Percentiles rank a stretch among this genome's conserved stretches.
phyloP scores from a whole-genome alignment of 2,329 filamentous ascomycete species.

The Neopestalotiopsis sp. region DNA sequence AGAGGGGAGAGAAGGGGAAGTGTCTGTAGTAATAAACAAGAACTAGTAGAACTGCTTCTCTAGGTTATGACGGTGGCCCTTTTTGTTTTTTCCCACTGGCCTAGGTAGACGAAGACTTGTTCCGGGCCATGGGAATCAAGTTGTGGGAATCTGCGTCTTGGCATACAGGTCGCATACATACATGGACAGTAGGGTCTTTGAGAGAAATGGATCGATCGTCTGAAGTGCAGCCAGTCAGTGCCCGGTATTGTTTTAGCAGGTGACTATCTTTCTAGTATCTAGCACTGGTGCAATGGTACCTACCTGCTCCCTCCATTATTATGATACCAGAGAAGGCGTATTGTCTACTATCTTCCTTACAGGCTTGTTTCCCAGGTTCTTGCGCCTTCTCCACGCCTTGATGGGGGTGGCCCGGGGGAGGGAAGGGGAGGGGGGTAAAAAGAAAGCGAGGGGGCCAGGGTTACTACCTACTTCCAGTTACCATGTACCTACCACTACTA shows the following conservation, averaged over 20 bases:
- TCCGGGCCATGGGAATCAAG: not conserved
- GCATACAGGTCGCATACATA: not conserved
- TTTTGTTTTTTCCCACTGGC: not conserved
- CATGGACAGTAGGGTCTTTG: not conserved
- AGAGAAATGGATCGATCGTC: not conserved
- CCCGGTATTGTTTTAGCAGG: conserved; percentile 11
- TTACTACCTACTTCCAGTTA: too few species aligned
- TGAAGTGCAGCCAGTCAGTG: not conserved
- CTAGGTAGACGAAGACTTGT: not conserved
- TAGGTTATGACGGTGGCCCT: not conserved
- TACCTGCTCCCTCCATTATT: not conserved
- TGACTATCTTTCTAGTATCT: not conserved
- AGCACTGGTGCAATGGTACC: not conserved
- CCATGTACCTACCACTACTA: not conserved
- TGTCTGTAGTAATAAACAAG: not conserved
- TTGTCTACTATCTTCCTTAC: not conserved
- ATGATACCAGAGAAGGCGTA: not conserved
- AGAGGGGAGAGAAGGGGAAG: conserved; percentile 10
- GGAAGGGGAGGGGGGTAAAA: not conserved
- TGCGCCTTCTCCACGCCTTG: not conserved
- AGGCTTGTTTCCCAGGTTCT: not conserved
- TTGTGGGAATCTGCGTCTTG: conserved; percentile 12
- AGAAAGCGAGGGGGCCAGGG: not conserved
- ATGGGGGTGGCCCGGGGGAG: not conserved
- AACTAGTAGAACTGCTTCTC: not conserved